These are phyloP conservation scores for Aspergillus clavatus DNA, from an alignment of 2,329 filamentous ascomycete species.

Conservation along the genomic window DNA sequence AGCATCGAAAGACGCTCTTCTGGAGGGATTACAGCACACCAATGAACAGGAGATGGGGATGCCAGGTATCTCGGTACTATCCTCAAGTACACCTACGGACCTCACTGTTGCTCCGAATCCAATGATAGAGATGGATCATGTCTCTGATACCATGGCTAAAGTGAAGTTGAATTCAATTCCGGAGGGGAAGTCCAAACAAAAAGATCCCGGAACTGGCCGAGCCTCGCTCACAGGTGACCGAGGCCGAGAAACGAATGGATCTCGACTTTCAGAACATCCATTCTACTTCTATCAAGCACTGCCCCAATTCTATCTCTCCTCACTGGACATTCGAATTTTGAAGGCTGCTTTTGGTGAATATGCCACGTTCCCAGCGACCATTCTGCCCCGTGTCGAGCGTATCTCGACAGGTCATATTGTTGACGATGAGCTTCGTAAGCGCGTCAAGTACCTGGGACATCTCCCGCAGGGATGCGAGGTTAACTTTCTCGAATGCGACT, in stretches of 20 bases:
- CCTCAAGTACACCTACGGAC: constrained; percentile 7
- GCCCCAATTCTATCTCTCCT: constrained; percentile 82
- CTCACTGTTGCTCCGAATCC: constrained; percentile 9
- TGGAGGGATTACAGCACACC: constrained; percentile 49
- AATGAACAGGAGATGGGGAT: constrained; percentile 40
- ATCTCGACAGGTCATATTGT: constrained; percentile 84
- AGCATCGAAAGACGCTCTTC: constrained; percentile 45
- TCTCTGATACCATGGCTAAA: constrained; percentile 23
- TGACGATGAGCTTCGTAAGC: constrained; percentile 76
- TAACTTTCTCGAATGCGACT: constrained; percentile 87
- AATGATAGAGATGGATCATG: constrained; percentile 17
- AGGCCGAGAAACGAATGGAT: constrained; percentile 34
- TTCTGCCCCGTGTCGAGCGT: constrained; percentile 81
- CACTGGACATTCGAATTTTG: constrained; percentile 85
- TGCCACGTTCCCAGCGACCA: constrained; percentile 73
- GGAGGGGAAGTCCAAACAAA: constrained; percentile 22
- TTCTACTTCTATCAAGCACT: constrained; percentile 88
- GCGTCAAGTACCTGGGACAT: constrained; percentile 81
- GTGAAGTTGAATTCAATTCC: constrained; percentile 16
- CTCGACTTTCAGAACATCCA: constrained; percentile 47
- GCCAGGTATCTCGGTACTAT: constrained; percentile 20
- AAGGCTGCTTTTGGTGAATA: constrained; percentile 86
- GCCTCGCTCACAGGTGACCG: constrained; percentile 10
- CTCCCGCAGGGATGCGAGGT: constrained; percentile 88
- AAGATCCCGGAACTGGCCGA: constrained; percentile 11